These are phyloP conservation scores for Aspergillus fructus DNA, from an alignment of 2,329 filamentous ascomycete species.

Conservation along the genomic window DNA sequence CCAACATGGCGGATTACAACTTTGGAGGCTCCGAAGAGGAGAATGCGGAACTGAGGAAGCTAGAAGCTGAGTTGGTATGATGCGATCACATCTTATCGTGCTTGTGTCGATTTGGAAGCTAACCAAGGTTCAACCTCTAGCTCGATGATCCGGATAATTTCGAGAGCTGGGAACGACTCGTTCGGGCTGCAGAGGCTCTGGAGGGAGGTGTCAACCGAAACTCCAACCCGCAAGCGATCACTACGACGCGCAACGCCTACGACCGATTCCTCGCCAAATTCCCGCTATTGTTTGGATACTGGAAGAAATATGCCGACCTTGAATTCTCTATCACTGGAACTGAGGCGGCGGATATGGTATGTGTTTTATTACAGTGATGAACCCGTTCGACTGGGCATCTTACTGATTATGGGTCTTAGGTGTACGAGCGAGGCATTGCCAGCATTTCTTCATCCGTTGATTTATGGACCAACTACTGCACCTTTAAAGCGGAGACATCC, in stretches of 20 bases:
- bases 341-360: slow-evolving; percentile 93
- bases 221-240: slow-evolving; percentile 89
- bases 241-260: slow-evolving; percentile 81
- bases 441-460: slow-evolving; percentile 93
- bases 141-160: slow-evolving; percentile 80
- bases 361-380: slow-evolving; percentile 22
- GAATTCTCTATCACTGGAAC: slow-evolving; percentile 97
- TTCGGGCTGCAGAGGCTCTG: slow-evolving; percentile 76
- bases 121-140: slow-evolving; percentile 36
- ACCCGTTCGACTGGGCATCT: background rate
- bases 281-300: slow-evolving; percentile 94
- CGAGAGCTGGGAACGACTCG: slow-evolving; percentile 90
- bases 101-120: background rate
- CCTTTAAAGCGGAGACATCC: slow-evolving; percentile 96
- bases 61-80: slow-evolving; percentile 74
- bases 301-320: slow-evolving; percentile 98
- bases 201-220: slow-evolving; percentile 96
- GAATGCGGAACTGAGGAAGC: slow-evolving; percentile 76
- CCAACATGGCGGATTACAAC: slow-evolving; percentile 68
- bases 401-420: slow-evolving; percentile 49
- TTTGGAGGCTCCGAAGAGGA: slow-evolving; percentile 77
- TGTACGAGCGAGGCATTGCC: slow-evolving; percentile 92
- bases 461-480: slow-evolving; percentile 95
- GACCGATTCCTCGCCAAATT: slow-evolving; percentile 94
- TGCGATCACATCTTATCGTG: background rate